Evolutionary conservation across 139 green algal species (phyloP).

Genomic region (Chlorokybus atmophyticus): DNA sequence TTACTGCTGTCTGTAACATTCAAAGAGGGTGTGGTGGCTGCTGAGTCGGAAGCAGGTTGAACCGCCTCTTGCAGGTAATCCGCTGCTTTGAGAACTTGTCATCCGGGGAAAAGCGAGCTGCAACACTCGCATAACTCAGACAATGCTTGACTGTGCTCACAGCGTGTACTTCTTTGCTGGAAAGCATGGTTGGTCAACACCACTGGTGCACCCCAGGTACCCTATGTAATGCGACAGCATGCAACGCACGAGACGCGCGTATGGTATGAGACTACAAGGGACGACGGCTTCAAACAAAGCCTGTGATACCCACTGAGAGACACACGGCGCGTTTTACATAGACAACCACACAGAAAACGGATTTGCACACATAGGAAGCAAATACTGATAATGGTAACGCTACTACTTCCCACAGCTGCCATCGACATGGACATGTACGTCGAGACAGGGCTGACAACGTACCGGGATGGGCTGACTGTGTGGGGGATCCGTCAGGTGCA

Average conservation of each 20-base stretch:
- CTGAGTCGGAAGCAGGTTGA: conserved; percentile 85
- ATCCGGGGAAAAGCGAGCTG: conserved; percentile 89
- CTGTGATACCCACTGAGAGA: too few species aligned
- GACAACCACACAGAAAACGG: not conserved
- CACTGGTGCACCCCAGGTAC: too few species aligned
- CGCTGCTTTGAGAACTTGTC: conserved; percentile 95
- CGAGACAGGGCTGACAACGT: not conserved
- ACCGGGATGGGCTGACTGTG: conserved; percentile 29
- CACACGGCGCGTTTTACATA: not conserved
- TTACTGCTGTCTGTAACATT: too few species aligned
- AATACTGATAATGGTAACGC: not conserved
- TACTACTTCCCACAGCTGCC: not conserved
- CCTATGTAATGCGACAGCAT: too few species aligned
- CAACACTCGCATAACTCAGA: not conserved
- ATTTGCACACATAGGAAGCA: not conserved
- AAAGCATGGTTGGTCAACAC: not conserved
- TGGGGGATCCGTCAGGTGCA: conserved; percentile 52
- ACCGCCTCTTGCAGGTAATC: conserved; percentile 81
- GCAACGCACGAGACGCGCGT: too few species aligned
- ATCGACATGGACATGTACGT: not conserved
- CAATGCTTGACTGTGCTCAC: not conserved
- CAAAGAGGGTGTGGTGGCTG: conserved; percentile 26
- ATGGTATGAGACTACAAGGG: too few species aligned
- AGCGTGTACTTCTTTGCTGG: not conserved
- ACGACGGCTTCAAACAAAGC: too few species aligned